A percentile compares a stretch with the other conserved stretches of the same genome.
Conservation (phyloP, 257 asterid species). For the Thymus mandschuricus region DNA sequence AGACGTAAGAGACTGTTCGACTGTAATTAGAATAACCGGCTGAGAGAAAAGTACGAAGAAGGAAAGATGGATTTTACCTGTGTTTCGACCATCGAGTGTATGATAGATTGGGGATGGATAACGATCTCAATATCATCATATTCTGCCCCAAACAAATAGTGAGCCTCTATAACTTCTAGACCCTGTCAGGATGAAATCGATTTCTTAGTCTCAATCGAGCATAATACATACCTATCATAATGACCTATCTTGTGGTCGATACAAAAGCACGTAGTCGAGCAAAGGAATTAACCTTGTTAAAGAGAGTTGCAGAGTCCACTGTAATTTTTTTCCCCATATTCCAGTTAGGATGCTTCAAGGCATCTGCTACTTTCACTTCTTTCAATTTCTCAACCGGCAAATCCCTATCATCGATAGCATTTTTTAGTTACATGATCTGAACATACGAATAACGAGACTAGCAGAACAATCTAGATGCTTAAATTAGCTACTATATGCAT, state of each 20-base stretch:
- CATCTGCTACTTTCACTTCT: slow-evolving; percentile 97
- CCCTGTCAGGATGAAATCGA: slow-evolving; percentile 56
- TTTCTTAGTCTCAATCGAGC: not conserved
- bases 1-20: slow-evolving; percentile 10
- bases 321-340: slow-evolving; percentile 98
- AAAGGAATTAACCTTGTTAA: slow-evolving; percentile 73
- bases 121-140: slow-evolving; percentile 89
- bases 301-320: slow-evolving; percentile 97
- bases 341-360: slow-evolving; percentile 99
- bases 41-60: not conserved
- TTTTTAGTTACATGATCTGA: not conserved
- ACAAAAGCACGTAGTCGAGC: not conserved
- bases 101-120: slow-evolving; percentile 96
- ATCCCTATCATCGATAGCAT: slow-evolving; percentile 59
- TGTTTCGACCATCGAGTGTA: slow-evolving; percentile 97
- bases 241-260: not conserved
- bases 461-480: not conserved
- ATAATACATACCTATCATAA: no score
- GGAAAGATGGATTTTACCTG: slow-evolving; percentile 53
- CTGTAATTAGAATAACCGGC: not conserved
- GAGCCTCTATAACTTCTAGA: slow-evolving; percentile 98
- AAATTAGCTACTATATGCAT: not conserved
- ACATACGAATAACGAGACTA: not conserved
- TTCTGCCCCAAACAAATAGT: slow-evolving; percentile 92
- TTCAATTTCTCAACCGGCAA: slow-evolving; percentile 89